Evolutionary conservation across 345 rosid genomes (phyloP).

Genomic region (Toxicodendron radicans): DNA sequence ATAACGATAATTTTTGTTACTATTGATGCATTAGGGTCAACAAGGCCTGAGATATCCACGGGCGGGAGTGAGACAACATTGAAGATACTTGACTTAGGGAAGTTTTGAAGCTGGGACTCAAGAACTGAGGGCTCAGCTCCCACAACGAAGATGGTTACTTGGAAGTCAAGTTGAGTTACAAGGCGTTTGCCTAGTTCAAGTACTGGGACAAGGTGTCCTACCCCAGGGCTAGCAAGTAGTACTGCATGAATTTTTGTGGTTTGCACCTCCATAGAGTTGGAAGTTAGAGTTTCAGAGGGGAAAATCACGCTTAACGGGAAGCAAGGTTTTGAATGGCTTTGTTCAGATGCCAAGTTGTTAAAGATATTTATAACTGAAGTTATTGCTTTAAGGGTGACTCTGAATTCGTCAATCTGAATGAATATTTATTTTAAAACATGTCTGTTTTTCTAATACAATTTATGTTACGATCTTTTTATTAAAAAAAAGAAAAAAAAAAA

Average conservation of each 20-base stretch:
- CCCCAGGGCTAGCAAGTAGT: slow-evolving; percentile 66
- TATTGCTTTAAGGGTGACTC: not conserved
- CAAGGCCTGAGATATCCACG: slow-evolving; percentile 32
- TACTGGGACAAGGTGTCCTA: slow-evolving; percentile 70
- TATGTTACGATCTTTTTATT: no score
- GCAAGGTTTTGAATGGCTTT: not conserved
- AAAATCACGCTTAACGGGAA: not conserved
- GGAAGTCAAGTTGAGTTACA: slow-evolving; percentile 37
- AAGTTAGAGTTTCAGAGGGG: not conserved
- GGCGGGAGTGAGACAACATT: slow-evolving; percentile 41
- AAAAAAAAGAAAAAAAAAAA: no score
- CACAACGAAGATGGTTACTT: slow-evolving; percentile 47
- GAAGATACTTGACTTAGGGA: slow-evolving; percentile 24
- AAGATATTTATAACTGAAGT: not conserved
- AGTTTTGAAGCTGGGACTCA: slow-evolving; percentile 28
- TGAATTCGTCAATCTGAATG: no score
- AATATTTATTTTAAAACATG: no score
- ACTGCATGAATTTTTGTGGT: slow-evolving; percentile 39
- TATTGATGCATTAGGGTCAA: slow-evolving; percentile 29
- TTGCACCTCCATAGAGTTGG: slow-evolving; percentile 24
- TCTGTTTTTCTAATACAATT: no score
- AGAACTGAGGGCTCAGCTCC: slow-evolving; percentile 30
- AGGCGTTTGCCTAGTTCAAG: slow-evolving; percentile 59
- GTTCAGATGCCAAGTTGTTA: not conserved
- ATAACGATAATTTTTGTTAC: slow-evolving; percentile 32